A percentile compares a stretch with the other conserved stretches of the same genome.
Conservation (phyloP, 345 rosid species). For the Mangifera indica region DNA sequence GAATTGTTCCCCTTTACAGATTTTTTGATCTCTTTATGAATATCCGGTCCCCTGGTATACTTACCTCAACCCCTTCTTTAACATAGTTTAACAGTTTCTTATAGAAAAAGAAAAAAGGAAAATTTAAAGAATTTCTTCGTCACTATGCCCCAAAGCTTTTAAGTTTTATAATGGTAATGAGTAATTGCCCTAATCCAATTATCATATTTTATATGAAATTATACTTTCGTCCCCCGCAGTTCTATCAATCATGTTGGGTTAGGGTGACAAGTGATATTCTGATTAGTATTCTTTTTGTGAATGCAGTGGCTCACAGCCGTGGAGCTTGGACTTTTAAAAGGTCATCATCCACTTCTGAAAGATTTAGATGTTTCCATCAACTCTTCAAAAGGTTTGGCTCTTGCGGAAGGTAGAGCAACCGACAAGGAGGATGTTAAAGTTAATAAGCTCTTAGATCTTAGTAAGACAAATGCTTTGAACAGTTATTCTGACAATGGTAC, state of each 20-base stretch:
- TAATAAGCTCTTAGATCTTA: slow-evolving; percentile 46
- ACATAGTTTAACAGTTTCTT: too few relatives aligned
- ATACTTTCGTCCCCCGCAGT: neutral
- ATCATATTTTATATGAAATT: neutral
- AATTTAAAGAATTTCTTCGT: too few relatives aligned
- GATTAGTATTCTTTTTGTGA: slow-evolving; percentile 16
- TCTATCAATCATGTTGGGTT: neutral
- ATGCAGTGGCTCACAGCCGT: slow-evolving; percentile 91
- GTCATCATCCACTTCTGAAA: slow-evolving; percentile 90
- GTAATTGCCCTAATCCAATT: neutral
- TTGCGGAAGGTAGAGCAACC: slow-evolving; percentile 43
- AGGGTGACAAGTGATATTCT: slow-evolving; percentile 18
- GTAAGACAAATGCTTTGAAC: slow-evolving; percentile 37
- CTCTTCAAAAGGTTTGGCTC: slow-evolving; percentile 57
- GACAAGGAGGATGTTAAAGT: slow-evolving; percentile 30
- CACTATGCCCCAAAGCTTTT: too few relatives aligned
- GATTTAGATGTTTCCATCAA: slow-evolving; percentile 77
- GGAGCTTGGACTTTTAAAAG: slow-evolving; percentile 94
- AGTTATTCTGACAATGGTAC: slow-evolving; percentile 39
- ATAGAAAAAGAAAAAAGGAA: too few relatives aligned
- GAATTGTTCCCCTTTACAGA: too few relatives aligned
- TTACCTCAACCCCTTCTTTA: too few relatives aligned
- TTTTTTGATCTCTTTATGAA: too few relatives aligned
- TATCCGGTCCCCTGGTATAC: too few relatives aligned
- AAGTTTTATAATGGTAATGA: neutral